Base-by-base conservation (phyloP, 441 rosid species). In the Populus hybrid region DNA sequence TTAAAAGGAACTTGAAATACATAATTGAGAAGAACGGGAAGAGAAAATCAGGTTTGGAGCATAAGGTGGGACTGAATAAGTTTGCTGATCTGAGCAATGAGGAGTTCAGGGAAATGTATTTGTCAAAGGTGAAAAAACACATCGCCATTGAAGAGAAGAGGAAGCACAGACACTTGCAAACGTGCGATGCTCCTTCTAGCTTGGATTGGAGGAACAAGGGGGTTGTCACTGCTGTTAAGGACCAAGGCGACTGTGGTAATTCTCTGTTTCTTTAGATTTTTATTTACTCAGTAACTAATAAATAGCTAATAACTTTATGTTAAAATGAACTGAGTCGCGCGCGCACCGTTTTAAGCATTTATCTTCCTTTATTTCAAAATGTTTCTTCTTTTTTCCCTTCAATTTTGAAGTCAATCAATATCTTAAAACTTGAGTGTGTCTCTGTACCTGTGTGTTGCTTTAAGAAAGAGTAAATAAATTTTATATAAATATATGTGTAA, bases 1-100 rank as follows among this genome's bases (percentile, higher is more conserved):
- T 91, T 34, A 75, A 77, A 82, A 80, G 77, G 80, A 91, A 88
- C 68, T 77, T 91, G 86, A 88, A 82, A 76, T 87, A 86, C 75
- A 79, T 91, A 11, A 23, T 90, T 2, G 88, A 85, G 67, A 86
- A 73, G 78, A 85, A 85, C 59, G 81, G 71, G 18, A 24, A 72
- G 75, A 74, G n/a, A 21, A 79, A 75, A 24, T 36, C 73, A 18
- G 23, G 32, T 30, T 28, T 34, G 12, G 78, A 80, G 16, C 86
- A 83, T 40, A 20, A 5, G 4, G 89, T 88, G 46, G 95, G 95
- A 36, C 70, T 91, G 76, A 91, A 88, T 82, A 85, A 83, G 87
- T 91, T 91, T 71, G 93, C 95, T 12, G 95, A 91, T 75, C 53
- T 91, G 85, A 86, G 89, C 85, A 91, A 86, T 73, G 93, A 87